phyloP scores from a whole-genome alignment of 345 rosid species.

The Hypericum androsaemum region DNA sequence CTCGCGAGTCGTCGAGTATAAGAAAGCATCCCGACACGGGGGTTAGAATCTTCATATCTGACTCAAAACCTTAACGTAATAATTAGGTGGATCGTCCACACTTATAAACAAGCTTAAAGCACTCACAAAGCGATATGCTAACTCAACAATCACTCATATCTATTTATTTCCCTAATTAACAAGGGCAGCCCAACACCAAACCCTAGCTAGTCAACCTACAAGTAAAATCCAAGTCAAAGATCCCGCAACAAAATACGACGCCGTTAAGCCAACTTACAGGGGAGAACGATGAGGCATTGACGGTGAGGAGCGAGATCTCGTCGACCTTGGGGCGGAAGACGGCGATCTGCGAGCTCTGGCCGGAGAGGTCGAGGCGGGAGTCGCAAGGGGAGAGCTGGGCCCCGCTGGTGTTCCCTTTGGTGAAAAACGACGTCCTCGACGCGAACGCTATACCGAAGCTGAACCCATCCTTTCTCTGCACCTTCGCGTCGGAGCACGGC shows the following conservation, averaged over 20 bases:
- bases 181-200: too few relatives aligned
- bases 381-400: conserved; percentile 88
- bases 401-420: conserved; percentile 23
- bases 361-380: conserved; percentile 46
- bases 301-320: conserved; percentile 79
- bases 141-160: too few relatives aligned
- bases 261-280: conserved; percentile 12
- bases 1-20: too few relatives aligned
- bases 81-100: too few relatives aligned
- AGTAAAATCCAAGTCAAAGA: conserved; percentile 14
- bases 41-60: too few relatives aligned
- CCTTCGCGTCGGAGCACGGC: conserved; percentile 72
- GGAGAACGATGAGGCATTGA: conserved; percentile 49
- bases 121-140: too few relatives aligned
- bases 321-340: conserved; percentile 74
- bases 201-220: neutral
- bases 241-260: neutral
- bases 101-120: too few relatives aligned
- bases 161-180: too few relatives aligned
- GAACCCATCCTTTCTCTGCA: conserved; percentile 68
- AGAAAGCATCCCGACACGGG: too few relatives aligned
- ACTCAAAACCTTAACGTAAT: too few relatives aligned
- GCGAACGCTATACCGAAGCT: conserved; percentile 78
- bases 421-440: conserved; percentile 35
- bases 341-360: conserved; percentile 45